Evolutionary conservation across 75 land plant species (phyloP), one percentile per base, ranked within the genome.

Genomic region (Picea sitchensis): DNA sequence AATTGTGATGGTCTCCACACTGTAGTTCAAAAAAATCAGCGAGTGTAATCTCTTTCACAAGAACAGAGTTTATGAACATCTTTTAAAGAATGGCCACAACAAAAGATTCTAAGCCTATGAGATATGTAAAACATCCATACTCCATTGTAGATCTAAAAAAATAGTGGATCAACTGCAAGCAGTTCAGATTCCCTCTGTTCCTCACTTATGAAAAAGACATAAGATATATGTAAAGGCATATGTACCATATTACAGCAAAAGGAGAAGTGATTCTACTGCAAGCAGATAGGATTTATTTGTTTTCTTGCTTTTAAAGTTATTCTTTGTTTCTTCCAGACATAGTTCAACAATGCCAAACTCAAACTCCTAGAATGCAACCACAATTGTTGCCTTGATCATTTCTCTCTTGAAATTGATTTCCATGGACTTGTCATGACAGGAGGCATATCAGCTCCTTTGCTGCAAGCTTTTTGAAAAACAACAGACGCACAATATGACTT

Each of bases 1-100:
- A 59, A 82, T 80, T 6, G 84, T 82, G 76, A 82, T 82, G 34
- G 84, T 82, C 82, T 82, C 84, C 59, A 82, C 75, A 58, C 84
- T 82, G 56, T n/a, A 80, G 20, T 58, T 15, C 11, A 34, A 77
- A 41, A 23, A 77, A 76, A 54, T 20, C 31, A 76, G 32, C 8
- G 75, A 32, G 11, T 8, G 23, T 9, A 44, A 17, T 9, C 15
- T 30, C 12, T 31, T 58, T 78, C 26, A 78, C 67, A 36, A 67
- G 54, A 71, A 17, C 75, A 61, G 1, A 76, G 20, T 30, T 51
- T 51, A n/a, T 31, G 63, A 76, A 67, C 21, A 31, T 11, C 21
- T 20, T 41, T 17, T 20, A 41, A 7, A 5, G 41, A 71, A 71
- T 71, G 26, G 26, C 51, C 51, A 51, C 12, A 51, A 2, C 56